Evolutionary conservation across 2,329 filamentous ascomycete genomes (phyloP), one percentile per base, ranked within the genome.

Genomic region (Onygenales sp.): DNA sequence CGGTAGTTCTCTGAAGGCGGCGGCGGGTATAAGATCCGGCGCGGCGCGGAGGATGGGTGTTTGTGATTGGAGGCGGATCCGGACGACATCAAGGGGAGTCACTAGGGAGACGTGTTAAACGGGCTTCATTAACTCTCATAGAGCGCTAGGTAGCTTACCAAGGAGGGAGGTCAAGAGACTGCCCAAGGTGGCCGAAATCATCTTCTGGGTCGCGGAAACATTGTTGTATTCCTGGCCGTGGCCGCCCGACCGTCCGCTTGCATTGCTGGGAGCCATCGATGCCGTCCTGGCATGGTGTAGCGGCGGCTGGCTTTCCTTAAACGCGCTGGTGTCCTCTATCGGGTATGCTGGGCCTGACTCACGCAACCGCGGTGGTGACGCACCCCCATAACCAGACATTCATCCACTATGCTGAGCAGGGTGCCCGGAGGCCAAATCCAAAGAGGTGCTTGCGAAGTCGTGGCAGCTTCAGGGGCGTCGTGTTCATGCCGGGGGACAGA

Each of bases 41-140:
- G 57, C 49, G 58, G 57, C 67, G 62, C 80, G 74, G 64, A 69
- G 65, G 57, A 77, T 70, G 52, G 72, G 65, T 43, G 77, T 76
- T 73, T 97, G 92, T 1, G 93, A 92, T 71, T 98, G 93, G 52
- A 95, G 78, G 57, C 93, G 89, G 46, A 98, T 89, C 57, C 93
- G 88, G 56, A 98, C 93, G 57, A 98, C 93, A 66, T 98, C 93
- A 51, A 98, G 84, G 46, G 93, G 93, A 4, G 93, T 98, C 34
- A 95, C 92, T 94, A 60, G 48, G 58, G 33, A 51, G 9, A 49
- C 34, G 27, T 36, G 46, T 13, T 14, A 27, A 31, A 14, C 10
- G 40, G 34, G 21, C 21, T 27, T 27, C 21, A 27, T 27, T 27
- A 46, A 4, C 51, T 17, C 13, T 42, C 7, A 10, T 49, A 40